Percentiles rank a stretch among this genome's conserved stretches.
These are phyloP conservation scores for Pichia thaimueangensis DNA, from an alignment of 805 yeast species.

Conservation along the genomic window DNA sequence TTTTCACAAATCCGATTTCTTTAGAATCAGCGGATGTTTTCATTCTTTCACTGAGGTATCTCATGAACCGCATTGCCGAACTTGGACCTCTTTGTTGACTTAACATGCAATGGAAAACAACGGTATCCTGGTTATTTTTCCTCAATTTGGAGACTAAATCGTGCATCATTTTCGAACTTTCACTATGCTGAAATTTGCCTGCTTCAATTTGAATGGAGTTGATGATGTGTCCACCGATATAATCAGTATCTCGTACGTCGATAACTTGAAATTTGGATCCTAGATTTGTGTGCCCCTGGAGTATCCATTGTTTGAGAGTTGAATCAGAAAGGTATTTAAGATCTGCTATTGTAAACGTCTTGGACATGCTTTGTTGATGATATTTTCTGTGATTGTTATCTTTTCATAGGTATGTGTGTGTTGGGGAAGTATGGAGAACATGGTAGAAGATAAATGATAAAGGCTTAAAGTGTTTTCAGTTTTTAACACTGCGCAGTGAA, in stretches of 20 bases:
- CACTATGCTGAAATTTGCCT: conserved; percentile 33
- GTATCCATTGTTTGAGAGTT: conserved; percentile 42
- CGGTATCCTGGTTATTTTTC: conserved; percentile 32
- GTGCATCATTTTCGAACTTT: conserved; percentile 20
- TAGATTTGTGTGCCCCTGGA: conserved; percentile 32
- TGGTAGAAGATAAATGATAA: too few relatives aligned
- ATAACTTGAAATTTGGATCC: conserved; percentile 47
- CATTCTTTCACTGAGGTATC: conserved; percentile 35
- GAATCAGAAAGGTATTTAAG: conserved; percentile 42
- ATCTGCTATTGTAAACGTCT: conserved; percentile 30
- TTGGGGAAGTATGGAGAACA: too few relatives aligned
- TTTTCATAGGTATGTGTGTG: too few relatives aligned
- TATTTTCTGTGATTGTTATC: too few relatives aligned
- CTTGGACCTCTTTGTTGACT: conserved; percentile 92
- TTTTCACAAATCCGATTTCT: conserved; percentile 32
- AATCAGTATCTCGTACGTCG: conserved; percentile 84
- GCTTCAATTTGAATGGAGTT: conserved; percentile 54
- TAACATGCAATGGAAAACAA: conserved; percentile 86
- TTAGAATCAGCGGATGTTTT: conserved; percentile 17
- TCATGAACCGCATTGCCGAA: conserved; percentile 59
- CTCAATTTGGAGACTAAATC: conserved; percentile 32
- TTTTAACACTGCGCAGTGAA: too few relatives aligned
- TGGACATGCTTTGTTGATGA: too few relatives aligned
- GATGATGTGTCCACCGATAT: conserved; percentile 66
- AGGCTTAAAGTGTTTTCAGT: too few relatives aligned